These are phyloP conservation scores for Xylaria sp. DNA, from an alignment of 2,329 filamentous ascomycete species.

Conservation along the genomic window DNA sequence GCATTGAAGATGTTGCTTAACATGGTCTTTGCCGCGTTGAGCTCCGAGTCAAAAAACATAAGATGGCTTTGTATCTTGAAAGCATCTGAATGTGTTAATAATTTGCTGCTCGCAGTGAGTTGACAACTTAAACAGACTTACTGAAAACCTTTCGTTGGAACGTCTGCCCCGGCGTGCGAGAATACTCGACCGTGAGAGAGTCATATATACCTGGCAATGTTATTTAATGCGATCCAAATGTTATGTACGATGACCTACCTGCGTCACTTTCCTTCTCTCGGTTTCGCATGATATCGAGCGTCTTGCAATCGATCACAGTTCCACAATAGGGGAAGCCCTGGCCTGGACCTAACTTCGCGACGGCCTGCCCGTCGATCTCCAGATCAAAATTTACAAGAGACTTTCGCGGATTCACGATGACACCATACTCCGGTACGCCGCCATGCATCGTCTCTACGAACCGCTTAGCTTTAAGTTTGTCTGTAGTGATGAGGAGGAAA, in stretches of 20 bases:
- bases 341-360: conserved; percentile 49
- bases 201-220: conserved; percentile 58
- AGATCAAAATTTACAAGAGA: conserved; percentile 83
- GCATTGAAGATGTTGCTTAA: conserved; percentile 74
- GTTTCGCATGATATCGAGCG: conserved; percentile 75
- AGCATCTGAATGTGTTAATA: conserved; percentile 45
- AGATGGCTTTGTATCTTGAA: conserved; percentile 85
- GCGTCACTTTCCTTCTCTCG: conserved; percentile 49
- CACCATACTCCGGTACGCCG: conserved; percentile 79
- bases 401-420: conserved; percentile 75
- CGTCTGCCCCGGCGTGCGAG: conserved; percentile 70
- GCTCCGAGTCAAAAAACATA: conserved; percentile 79
- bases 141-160: conserved; percentile 80
- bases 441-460: conserved; percentile 82
- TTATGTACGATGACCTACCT: conserved; percentile 47
- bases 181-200: conserved; percentile 78
- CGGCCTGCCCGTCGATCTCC: conserved; percentile 52
- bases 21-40: conserved; percentile 73
- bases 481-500: conserved; percentile 83
- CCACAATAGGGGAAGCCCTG: conserved; percentile 87
- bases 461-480: conserved; percentile 63
- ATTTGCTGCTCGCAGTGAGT: not conserved
- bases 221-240: conserved; percentile 8
- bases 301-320: conserved; percentile 71
- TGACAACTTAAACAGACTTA: conserved; percentile 40